Evolutionary conservation across 768 basidiomycete genomes (phyloP).

Genomic region (Podaxis mareebaensis): DNA sequence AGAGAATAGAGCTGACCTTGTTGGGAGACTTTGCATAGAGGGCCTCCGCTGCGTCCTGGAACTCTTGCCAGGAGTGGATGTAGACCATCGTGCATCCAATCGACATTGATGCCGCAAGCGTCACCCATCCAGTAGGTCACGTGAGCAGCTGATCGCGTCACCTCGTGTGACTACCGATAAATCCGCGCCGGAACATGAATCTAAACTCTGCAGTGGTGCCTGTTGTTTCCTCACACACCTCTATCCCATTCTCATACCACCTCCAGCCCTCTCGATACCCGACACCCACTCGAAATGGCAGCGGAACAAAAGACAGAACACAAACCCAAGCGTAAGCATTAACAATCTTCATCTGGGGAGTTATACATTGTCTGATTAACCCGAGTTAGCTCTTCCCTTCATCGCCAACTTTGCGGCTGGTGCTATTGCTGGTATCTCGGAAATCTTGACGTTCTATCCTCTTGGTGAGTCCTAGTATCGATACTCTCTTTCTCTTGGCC

Average conservation of each 20-base stretch:
- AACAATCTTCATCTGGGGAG: neutral
- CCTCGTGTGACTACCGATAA: conserved; percentile 10
- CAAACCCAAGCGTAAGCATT: conserved; percentile 31
- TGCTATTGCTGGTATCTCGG: conserved; percentile 91
- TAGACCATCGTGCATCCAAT: conserved; percentile 72
- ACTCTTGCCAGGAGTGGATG: conserved; percentile 88
- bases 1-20: conserved; percentile 50
- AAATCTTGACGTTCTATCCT: conserved; percentile 85
- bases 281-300: neutral
- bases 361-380: conserved; percentile 1
- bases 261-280: conserved; percentile 11
- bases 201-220: neutral
- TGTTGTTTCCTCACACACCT: neutral
- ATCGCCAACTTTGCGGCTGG: conserved; percentile 91
- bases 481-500: neutral
- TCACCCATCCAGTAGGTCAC: conserved; percentile 24
- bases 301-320: conserved; percentile 22
- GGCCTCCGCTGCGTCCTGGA: conserved; percentile 85
- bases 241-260: neutral
- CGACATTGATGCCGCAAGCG: conserved; percentile 25
- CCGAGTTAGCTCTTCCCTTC: conserved; percentile 71
- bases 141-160: neutral
- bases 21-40: conserved; percentile 81
- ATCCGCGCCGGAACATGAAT: conserved; percentile 8
- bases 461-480: conserved; percentile 57